phyloP scores from a whole-genome alignment of 2,329 filamentous ascomycete species.

The Epichloe sylvatica region DNA sequence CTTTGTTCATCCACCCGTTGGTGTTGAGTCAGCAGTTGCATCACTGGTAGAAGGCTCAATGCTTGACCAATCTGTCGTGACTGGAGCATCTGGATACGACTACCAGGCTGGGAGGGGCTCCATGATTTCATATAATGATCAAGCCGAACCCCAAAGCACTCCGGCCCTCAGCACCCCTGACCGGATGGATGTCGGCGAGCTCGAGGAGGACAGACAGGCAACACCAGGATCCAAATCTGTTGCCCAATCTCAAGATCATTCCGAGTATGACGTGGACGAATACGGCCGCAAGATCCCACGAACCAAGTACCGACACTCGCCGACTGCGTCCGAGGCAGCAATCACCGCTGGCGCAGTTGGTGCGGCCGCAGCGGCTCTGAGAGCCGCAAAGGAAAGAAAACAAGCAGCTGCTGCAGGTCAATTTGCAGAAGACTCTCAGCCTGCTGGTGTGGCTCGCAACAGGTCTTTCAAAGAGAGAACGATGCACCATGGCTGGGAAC shows the following conservation, averaged over 20 bases:
- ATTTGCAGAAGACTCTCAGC: conserved; percentile 26
- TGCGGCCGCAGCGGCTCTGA: conserved; percentile 37
- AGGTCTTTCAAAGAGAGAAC: conserved; percentile 54
- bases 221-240: conserved; percentile 26
- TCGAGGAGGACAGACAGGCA: conserved; percentile 24
- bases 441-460: conserved; percentile 42
- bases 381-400: conserved; percentile 34
- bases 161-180: conserved; percentile 24
- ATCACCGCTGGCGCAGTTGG: conserved; percentile 44
- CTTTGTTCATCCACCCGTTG: conserved; percentile 57
- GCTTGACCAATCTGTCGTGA: conserved; percentile 55
- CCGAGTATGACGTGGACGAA: conserved; percentile 45
- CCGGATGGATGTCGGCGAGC: conserved; percentile 28
- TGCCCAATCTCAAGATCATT: conserved; percentile 31
- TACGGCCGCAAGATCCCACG: conserved; percentile 41
- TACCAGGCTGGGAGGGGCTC: conserved; percentile 27
- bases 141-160: conserved; percentile 17
- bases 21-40: conserved; percentile 79
- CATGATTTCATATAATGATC: conserved; percentile 21
- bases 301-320: conserved; percentile 32
- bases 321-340: conserved; percentile 42
- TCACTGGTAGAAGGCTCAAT: conserved; percentile 69
- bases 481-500: conserved; percentile 36
- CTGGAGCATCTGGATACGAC: conserved; percentile 39
- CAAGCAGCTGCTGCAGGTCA: conserved; percentile 22